Base-by-base conservation (phyloP, 805 yeast genomes). In the Barnettozyma siamensis region DNA sequence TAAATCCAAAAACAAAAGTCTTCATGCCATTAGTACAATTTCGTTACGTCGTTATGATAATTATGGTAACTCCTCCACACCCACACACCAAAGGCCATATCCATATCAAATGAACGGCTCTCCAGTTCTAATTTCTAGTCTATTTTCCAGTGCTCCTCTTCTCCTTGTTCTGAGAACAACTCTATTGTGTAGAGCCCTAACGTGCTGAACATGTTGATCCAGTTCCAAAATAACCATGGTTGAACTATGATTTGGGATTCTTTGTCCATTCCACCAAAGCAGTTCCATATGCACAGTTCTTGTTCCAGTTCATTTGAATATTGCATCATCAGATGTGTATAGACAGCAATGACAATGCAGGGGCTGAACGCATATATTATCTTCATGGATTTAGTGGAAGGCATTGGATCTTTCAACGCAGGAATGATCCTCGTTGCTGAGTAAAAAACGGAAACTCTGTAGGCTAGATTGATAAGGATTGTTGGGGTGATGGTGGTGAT, bases 201-300 rank as follows among this genome's bases (percentile, higher is more conserved):
- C 10, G 95, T 84, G 40, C 83, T 73, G 50, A 83, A 79, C 69
- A 91, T 85, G 59, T 91, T 91, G 44, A 86, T 76, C 98, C 98
- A 91, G 54, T 89, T 87, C 98, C 99, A 91, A 59, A 93, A 85
- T 54, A 88, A 88, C 87, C 95, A 84, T n/a, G 96, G 83, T 58
- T 80, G 72, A 33, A 75, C 68, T 39, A 63, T 49, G 3, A 67
- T 45, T 33, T 49, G 58, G 7, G 41, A 29, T 18, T 33, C 44
- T 20, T 35, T 21, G 15, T 50, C 40, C 15, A 7, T 6, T 21
- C 40, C 45, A 13, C 33, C 28, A 75, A 76, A 70, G 59, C 75
- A 67, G 4, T 76, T 77, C 83, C 83, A 79, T 18, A 80, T 54
- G 49, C 72, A 70, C 37, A 80, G 60, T 43, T 83, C 83, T 13